phyloP scores from a whole-genome alignment of 371 early-diverging fungal species.

The Apophysomyces elegans region DNA sequence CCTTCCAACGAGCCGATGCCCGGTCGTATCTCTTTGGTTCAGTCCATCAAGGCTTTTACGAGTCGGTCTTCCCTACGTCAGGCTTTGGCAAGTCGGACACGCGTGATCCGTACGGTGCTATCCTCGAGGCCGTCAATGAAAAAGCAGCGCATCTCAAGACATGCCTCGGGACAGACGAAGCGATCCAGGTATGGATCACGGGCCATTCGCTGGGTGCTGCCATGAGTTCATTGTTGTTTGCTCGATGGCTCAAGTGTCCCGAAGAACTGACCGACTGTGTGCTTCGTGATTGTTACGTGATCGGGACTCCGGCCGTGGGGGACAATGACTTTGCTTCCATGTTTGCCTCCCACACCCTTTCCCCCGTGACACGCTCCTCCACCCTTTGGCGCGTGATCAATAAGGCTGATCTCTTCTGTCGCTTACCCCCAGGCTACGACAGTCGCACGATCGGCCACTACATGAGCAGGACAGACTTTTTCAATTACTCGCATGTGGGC shows the following conservation, averaged over 20 bases:
- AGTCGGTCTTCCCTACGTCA: slow-evolving; percentile 26
- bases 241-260: slow-evolving; percentile 41
- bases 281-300: slow-evolving; percentile 43
- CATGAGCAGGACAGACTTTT: slow-evolving; percentile 22
- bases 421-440: slow-evolving; percentile 29
- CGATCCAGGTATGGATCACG: slow-evolving; percentile 51
- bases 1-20: slow-evolving; percentile 36
- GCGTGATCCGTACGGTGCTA: slow-evolving; percentile 46
- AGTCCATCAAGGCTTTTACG: slow-evolving; percentile 40
- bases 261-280: slow-evolving; percentile 19
- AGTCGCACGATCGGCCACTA: slow-evolving; percentile 22
- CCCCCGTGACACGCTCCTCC: slow-evolving; percentile 18
- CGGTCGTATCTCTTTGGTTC: slow-evolving; percentile 32
- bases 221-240: slow-evolving; percentile 41
- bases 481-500: slow-evolving; percentile 39
- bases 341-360: slow-evolving; percentile 27
- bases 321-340: slow-evolving; percentile 41
- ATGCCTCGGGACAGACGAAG: slow-evolving; percentile 23
- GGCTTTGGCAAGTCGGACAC: slow-evolving; percentile 21
- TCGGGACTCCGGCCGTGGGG: slow-evolving; percentile 47
- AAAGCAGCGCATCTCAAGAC: slow-evolving; percentile 24
- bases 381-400: slow-evolving; percentile 38
- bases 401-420: slow-evolving; percentile 29
- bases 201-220: slow-evolving; percentile 56
- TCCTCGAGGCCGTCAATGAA: slow-evolving; percentile 42